Percentiles rank a stretch among this genome's conserved stretches.
Evolutionary conservation across 768 basidiomycete genomes (phyloP).

Genomic region (Leccinum longicurvipes): DNA sequence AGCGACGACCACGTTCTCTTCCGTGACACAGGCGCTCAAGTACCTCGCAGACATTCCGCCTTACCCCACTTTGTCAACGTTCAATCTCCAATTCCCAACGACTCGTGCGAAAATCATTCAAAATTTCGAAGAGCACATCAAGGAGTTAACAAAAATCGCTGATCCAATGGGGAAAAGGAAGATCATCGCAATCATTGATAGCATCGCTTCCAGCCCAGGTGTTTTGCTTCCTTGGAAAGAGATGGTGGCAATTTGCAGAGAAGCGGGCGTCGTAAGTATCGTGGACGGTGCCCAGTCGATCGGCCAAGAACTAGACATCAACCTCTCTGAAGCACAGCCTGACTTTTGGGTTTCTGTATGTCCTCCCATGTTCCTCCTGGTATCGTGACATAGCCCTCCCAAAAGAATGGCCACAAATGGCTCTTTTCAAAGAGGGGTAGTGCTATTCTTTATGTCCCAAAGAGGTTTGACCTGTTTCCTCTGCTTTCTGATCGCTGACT

Average conservation of each 20-base stretch:
- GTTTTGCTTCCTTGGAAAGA: constrained; percentile 67
- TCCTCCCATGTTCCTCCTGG: not conserved
- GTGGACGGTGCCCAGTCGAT: constrained; percentile 80
- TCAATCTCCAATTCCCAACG: constrained; percentile 54
- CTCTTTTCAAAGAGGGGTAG: constrained; percentile 64
- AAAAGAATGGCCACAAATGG: constrained; percentile 86
- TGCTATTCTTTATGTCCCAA: constrained; percentile 73
- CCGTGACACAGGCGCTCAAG: constrained; percentile 49
- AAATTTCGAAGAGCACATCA: constrained; percentile 40
- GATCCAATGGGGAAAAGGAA: constrained; percentile 34
- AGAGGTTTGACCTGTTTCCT: constrained; percentile 35
- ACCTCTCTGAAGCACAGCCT: constrained; percentile 52
- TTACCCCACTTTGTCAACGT: constrained; percentile 46
- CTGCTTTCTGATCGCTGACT: not conserved
- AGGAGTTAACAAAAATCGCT: constrained; percentile 24
- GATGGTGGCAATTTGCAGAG: constrained; percentile 60
- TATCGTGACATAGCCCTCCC: not conserved
- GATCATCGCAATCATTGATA: constrained; percentile 68
- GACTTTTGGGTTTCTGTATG: constrained; percentile 80
- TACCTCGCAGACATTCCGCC: constrained; percentile 55
- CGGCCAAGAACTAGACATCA: constrained; percentile 63
- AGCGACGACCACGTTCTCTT: constrained; percentile 59
- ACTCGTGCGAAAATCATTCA: constrained; percentile 55
- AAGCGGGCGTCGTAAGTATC: constrained; percentile 62
- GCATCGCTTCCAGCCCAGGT: constrained; percentile 61